Evolutionary conservation across 2,329 filamentous ascomycete species (phyloP).

Genomic region (Sclerotinia minor): DNA sequence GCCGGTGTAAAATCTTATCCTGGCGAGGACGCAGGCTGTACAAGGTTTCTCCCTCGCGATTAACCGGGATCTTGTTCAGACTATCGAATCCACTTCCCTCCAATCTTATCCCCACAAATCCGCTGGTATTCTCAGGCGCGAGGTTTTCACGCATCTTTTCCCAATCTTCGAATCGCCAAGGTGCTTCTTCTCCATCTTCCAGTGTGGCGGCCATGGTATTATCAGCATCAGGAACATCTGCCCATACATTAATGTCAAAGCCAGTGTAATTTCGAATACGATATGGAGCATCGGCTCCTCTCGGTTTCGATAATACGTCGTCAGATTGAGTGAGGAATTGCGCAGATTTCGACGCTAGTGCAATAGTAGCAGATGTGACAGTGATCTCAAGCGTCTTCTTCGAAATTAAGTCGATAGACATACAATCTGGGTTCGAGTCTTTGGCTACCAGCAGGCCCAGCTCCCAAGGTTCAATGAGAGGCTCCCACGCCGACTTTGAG

Average conservation of each 20-base stretch:
- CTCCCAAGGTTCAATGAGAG: slow-evolving; percentile 92
- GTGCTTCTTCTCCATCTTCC: slow-evolving; percentile 83
- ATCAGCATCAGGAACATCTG: slow-evolving; percentile 66
- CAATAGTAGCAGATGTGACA: slow-evolving; percentile 89
- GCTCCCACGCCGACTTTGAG: slow-evolving; percentile 98
- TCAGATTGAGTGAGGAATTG: slow-evolving; percentile 81
- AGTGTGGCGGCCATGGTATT: slow-evolving; percentile 74
- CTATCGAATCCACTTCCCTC: slow-evolving; percentile 94
- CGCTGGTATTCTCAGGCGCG: slow-evolving; percentile 76
- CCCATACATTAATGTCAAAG: slow-evolving; percentile 83
- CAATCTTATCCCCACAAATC: slow-evolving; percentile 77
- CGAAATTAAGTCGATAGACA: slow-evolving; percentile 84
- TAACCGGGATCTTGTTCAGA: slow-evolving; percentile 83
- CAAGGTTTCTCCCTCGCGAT: slow-evolving; percentile 88
- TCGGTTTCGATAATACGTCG: slow-evolving; percentile 89
- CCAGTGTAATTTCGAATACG: slow-evolving; percentile 94
- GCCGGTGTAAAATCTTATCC: slow-evolving; percentile 79
- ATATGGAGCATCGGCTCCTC: slow-evolving; percentile 89
- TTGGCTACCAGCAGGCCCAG: slow-evolving; percentile 87
- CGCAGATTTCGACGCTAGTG: slow-evolving; percentile 87
- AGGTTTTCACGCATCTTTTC: slow-evolving; percentile 94
- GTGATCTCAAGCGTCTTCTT: slow-evolving; percentile 91
- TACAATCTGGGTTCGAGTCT: slow-evolving; percentile 69
- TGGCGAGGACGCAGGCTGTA: slow-evolving; percentile 88
- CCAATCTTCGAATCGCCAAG: slow-evolving; percentile 97